These are phyloP conservation scores for Pythium chondricola DNA, from an alignment of 352 stramenopile genomes.

Conservation along the genomic window DNA sequence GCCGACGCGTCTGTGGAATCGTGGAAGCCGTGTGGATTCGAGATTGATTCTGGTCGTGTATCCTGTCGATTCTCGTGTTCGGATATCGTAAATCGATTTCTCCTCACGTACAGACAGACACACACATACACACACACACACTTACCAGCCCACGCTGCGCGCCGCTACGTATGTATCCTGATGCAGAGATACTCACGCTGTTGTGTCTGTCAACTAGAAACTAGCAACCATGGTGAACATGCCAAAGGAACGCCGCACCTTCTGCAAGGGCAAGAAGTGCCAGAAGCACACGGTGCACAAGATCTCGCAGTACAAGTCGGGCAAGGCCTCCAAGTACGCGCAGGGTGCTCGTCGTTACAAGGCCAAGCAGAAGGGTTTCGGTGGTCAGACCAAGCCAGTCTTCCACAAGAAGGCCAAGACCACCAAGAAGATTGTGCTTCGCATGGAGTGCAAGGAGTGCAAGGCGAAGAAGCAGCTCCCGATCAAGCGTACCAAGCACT, in stretches of 20 bases:
- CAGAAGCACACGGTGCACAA: slow-evolving; percentile 99
- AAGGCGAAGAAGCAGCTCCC: slow-evolving; percentile 99
- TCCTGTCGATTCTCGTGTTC: too few species aligned
- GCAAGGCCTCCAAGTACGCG: slow-evolving; percentile 99
- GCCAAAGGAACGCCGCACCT: slow-evolving; percentile 99
- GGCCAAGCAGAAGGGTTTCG: slow-evolving; percentile 99
- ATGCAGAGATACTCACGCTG: neutral
- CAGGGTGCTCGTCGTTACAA: slow-evolving; percentile 98
- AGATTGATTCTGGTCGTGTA: too few species aligned
- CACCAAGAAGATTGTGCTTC: slow-evolving; percentile 95
- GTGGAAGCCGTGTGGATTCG: too few species aligned
- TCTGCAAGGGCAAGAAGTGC: slow-evolving; percentile 99
- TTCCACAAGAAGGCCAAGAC: slow-evolving; percentile 99
- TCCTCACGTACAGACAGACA: too few species aligned
- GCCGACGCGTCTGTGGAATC: too few species aligned
- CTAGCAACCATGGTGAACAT: slow-evolving; percentile 98
- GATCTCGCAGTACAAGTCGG: slow-evolving; percentile 99
- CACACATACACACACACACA: neutral
- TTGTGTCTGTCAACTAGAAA: slow-evolving; percentile 29
- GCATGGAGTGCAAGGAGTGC: slow-evolving; percentile 99
- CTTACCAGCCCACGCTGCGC: neutral
- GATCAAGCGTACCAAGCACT: slow-evolving; percentile 99
- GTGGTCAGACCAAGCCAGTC: slow-evolving; percentile 99
- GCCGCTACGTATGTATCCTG: neutral
- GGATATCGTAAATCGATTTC: too few species aligned